Evolutionary conservation across 345 rosid genomes (phyloP), one percentile per base, ranked within the genome.

Genomic region (Eucalyptus fibrosa): DNA sequence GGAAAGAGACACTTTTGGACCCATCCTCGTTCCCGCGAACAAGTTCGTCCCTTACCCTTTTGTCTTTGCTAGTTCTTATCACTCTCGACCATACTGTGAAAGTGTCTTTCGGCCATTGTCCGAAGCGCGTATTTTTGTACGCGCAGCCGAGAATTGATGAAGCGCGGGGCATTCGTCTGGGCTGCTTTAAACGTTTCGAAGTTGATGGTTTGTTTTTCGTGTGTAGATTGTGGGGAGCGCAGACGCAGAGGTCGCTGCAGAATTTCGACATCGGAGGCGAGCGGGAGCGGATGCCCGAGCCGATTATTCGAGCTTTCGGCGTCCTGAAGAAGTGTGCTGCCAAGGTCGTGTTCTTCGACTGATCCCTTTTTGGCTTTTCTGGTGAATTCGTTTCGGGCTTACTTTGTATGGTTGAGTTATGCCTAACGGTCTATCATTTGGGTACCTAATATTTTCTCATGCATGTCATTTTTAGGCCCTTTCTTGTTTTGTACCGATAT

Each of bases 261-360:
- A 98, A 97, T 81, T 98, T 98, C 88, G 98, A 98, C 83, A 98
- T 98, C 4, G 99, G 99, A 12, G 99, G 99, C 7, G 97, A 95
- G 89, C 95, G 97, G 5, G 99, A 98, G 92, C 92, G 96, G 45
- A 98, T 97, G 98, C 99, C 99, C 5, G 98, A 96, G 40, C 99
- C 99, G 1, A 96, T 98, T 49, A 91, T 98, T 92, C 98, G 97
- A 17, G 99, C 99, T 88, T 98, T 97, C 89, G 99, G 99, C 47
- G 90, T 95, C 89, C 96, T 98, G 88, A 98, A 98, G 93, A 98
- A 98, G 91, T 98, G 98, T 89, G 98, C 98, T 82, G 99, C 99
- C 87, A 97, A 96, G 97, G 99, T 97, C 88, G 23, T 56, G 87
- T 32, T 65, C 55, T 40, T 65, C 50, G 5, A 32, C 62, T 1